Evolutionary conservation across 2,329 filamentous ascomycete genomes (phyloP), one percentile per base, ranked within the genome.

Genomic region (Fusarium newnesense): DNA sequence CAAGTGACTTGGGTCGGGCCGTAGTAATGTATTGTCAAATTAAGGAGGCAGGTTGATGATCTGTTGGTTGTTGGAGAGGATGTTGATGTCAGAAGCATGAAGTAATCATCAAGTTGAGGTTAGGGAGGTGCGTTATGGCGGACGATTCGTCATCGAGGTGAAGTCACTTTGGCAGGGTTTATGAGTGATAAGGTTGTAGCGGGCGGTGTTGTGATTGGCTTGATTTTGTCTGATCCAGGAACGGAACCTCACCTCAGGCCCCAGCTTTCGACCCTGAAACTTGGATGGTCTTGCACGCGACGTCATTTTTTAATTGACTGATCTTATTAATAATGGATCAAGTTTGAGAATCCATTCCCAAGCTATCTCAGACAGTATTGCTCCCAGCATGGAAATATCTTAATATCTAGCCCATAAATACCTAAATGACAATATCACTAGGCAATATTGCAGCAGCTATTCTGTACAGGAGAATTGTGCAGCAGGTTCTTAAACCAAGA

Each of bases 111-210:
- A 62, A 65, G 68, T 44, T 64, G 60, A 52, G 42, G 63, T 61
- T 71, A 42, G 15, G 36, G 34, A 42, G 40, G 19, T n/a, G 32
- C 26, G 24, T 36, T 24, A 30, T 36, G 63, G 61, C 76, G 53
- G 81, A 78, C 26, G 81, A 80, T 61, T 78, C 77, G 75, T 78
- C 77, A 78, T 78, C 71, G 63, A 72, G 60, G 58, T 61, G 67
- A 70, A 67, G 75, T 78, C 67, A 66, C 58, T 50, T 60, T 53
- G 39, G 60, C 64, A 72, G 73, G 62, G 74, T 71, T 63, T 44
- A 64, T 68, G 75, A 73, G 72, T 75, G 76, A 78, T 78, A 75
- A 76, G 64, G 65, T 70, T 65, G 60, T 58, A 37, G 67, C 63
- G 67, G 67, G 44, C 57, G 24, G 34, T n/a, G 42, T 21, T 59